Percentiles rank a stretch among this genome's conserved stretches.
Conservation (phyloP, 192 early-diverging fungal genomes). For the Cladochytrium replicatum region DNA sequence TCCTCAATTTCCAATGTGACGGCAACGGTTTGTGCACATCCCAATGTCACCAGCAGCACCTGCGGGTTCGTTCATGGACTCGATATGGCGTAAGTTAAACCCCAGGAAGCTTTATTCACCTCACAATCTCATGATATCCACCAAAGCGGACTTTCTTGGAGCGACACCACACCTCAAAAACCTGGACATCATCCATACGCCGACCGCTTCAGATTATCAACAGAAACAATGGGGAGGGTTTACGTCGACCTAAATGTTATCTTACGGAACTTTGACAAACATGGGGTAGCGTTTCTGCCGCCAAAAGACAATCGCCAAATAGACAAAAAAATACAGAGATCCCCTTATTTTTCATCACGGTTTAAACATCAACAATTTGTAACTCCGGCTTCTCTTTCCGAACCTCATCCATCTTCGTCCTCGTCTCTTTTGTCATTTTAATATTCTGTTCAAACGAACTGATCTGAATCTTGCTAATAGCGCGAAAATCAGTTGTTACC, state of each 20-base stretch:
- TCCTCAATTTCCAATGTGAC: neutral
- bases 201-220: slow-evolving; percentile 42
- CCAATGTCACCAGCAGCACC: slow-evolving; percentile 43
- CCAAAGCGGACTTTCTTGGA: slow-evolving; percentile 35
- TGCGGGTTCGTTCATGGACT: slow-evolving; percentile 27
- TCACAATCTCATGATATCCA: neutral
- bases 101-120: no score
- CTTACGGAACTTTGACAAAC: slow-evolving; percentile 33
- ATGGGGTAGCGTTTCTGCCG: slow-evolving; percentile 34
- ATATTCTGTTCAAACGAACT: slow-evolving; percentile 11
- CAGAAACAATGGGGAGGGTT: slow-evolving; percentile 43
- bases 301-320: no score
- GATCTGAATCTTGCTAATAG: neutral
- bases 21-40: slow-evolving; percentile 46
- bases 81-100: slow-evolving; percentile 30
- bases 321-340: no score
- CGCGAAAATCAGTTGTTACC: slow-evolving; percentile 2
- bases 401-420: slow-evolving; percentile 33
- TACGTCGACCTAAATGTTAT: slow-evolving; percentile 32
- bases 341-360: no score
- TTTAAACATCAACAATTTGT: slow-evolving; percentile 22
- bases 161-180: slow-evolving; percentile 39
- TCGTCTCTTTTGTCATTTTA: slow-evolving; percentile 23
- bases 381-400: slow-evolving; percentile 34
- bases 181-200: slow-evolving; percentile 35